These are phyloP conservation scores for Eimeria acervulina DNA, from an alignment of 169 alveolate species.

Conservation along the genomic window DNA sequence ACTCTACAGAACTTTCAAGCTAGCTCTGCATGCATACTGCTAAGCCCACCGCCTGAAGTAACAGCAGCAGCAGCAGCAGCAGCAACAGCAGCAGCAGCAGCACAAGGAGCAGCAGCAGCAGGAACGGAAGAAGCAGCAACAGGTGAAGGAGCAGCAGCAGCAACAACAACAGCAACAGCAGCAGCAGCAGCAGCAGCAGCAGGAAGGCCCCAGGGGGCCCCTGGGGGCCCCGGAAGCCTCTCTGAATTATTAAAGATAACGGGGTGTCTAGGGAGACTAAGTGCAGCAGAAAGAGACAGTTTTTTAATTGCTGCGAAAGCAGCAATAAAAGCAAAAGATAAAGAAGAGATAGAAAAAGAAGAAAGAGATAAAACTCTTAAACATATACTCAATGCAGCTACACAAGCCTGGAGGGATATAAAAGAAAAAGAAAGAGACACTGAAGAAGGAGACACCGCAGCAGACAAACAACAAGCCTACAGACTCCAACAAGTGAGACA, in stretches of 20 bases:
- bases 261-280: neutral
- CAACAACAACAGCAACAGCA: too few relatives aligned
- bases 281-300: neutral
- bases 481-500: neutral
- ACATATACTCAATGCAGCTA: neutral
- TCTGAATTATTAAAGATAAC: neutral
- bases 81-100: neutral
- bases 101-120: neutral
- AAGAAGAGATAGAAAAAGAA: neutral
- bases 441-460: neutral
- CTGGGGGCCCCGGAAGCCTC: neutral
- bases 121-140: too few relatives aligned
- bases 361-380: neutral
- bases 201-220: too few relatives aligned
- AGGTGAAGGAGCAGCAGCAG: too few relatives aligned
- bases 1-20: neutral
- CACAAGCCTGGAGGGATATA: neutral
- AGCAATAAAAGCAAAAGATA: neutral
- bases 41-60: neutral
- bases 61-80: slow-evolving; percentile 2
- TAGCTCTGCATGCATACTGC: neutral
- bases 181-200: too few relatives aligned
- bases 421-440: neutral
- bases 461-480: too few relatives aligned
- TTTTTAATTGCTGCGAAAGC: neutral